A percentile compares a stretch with the other conserved stretches of the same genome.
These are phyloP conservation scores for Albifimbria verrucaria DNA, from an alignment of 2,329 filamentous ascomycete species.

Conservation along the genomic window DNA sequence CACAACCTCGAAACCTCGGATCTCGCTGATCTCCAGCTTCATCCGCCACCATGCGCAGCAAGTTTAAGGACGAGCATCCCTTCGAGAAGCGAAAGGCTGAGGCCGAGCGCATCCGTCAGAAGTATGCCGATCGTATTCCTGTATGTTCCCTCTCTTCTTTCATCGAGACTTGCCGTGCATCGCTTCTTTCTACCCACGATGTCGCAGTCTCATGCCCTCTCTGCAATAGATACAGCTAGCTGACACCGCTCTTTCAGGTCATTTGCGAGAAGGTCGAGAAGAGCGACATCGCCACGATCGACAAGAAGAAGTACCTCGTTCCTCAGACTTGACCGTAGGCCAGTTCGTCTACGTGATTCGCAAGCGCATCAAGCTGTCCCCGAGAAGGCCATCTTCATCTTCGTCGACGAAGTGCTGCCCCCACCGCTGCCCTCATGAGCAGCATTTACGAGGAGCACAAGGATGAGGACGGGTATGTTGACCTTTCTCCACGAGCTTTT, in stretches of 20 bases:
- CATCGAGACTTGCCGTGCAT: background rate
- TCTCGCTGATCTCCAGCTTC: constrained; percentile 14
- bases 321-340: constrained; percentile 94
- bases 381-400: constrained; percentile 99
- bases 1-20: too few relatives aligned
- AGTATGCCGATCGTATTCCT: constrained; percentile 97
- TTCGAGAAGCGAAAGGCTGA: constrained; percentile 99
- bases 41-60: constrained; percentile 80
- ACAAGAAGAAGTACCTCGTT: constrained; percentile 99
- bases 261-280: constrained; percentile 99
- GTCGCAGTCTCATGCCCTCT: too few relatives aligned
- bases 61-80: constrained; percentile 99
- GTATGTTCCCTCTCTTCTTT: constrained; percentile 57
- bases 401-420: constrained; percentile 98
- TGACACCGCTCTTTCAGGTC: constrained; percentile 54
- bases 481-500: background rate
- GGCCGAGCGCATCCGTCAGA: constrained; percentile 98
- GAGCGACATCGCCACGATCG: constrained; percentile 98
- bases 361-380: constrained; percentile 99
- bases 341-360: constrained; percentile 99
- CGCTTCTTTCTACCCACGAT: background rate
- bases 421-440: constrained; percentile 96
- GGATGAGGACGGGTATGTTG: constrained; percentile 64
- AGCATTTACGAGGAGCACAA: constrained; percentile 99
- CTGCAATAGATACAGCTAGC: background rate